These are phyloP conservation scores for Coccomyxa sp. DNA, from an alignment of 139 green algal species.

Conservation along the genomic window DNA sequence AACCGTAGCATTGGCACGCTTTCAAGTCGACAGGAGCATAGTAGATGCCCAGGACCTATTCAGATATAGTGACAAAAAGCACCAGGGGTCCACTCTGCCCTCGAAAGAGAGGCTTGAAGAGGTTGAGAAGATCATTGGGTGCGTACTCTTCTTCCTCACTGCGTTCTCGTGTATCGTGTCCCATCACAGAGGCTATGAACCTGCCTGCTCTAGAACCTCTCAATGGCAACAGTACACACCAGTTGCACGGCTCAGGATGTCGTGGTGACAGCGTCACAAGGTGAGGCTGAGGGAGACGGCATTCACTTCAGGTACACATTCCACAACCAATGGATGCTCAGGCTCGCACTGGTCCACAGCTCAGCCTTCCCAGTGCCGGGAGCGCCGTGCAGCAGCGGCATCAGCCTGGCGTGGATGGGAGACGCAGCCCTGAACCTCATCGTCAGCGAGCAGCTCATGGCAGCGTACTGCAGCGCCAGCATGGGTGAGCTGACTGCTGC, in stretches of 20 bases:
- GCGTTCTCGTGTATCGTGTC: not conserved
- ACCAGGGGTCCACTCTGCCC: not conserved
- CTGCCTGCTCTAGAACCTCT: not conserved
- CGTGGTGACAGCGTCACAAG: not conserved
- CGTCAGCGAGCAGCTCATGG: constrained; percentile 17
- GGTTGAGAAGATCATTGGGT: not conserved
- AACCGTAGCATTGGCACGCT: not conserved
- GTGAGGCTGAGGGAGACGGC: too few relatives aligned
- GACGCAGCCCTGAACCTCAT: constrained; percentile 25
- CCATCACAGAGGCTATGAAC: not conserved
- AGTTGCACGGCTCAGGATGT: not conserved
- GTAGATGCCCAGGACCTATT: not conserved
- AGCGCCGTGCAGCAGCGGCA: constrained; percentile 1
- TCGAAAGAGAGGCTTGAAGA: not conserved
- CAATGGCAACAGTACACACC: not conserved
- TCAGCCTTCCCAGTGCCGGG: constrained; percentile 6
- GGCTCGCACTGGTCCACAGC: constrained; percentile 20
- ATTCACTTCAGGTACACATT: constrained; percentile 10
- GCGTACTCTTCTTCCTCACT: not conserved
- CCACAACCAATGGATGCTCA: constrained; percentile 19
- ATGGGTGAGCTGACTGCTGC: constrained; percentile 6
- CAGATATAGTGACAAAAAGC: not conserved
- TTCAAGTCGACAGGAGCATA: not conserved
- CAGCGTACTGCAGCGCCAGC: not conserved
- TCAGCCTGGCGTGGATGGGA: constrained; percentile 23